phyloP scores from a whole-genome alignment of 495 filamentous ascomycete species.

The Polyplosphaeria fusca region DNA sequence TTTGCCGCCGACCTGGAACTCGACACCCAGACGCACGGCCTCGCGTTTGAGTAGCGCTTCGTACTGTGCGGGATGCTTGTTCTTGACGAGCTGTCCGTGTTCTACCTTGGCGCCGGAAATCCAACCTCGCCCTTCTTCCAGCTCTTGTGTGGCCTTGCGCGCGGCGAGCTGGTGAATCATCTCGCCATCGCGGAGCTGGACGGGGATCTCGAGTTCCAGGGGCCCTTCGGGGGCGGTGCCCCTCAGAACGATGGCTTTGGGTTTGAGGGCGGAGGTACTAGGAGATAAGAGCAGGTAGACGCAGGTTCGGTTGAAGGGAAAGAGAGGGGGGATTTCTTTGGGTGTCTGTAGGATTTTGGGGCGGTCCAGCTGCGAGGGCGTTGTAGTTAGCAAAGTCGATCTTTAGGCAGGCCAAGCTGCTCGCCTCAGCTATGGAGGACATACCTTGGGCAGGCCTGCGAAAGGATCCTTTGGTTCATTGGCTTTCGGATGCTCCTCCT shows the following conservation, averaged over 20 bases:
- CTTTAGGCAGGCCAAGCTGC: too few relatives aligned
- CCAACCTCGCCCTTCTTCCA: conserved; percentile 70
- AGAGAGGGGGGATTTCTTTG: conserved; percentile 58
- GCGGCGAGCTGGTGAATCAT: conserved; percentile 69
- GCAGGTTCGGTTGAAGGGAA: conserved; percentile 57
- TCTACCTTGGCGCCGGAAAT: conserved; percentile 49
- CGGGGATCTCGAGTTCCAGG: conserved; percentile 58
- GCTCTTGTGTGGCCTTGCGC: conserved; percentile 60
- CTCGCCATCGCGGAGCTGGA: conserved; percentile 48
- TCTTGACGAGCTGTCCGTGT: conserved; percentile 47
- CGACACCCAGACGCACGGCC: conserved; percentile 58
- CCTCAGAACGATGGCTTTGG: conserved; percentile 55
- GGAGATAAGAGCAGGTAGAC: conserved; percentile 62
- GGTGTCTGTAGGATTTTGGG: conserved; percentile 63
- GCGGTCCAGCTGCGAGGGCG: conserved; percentile 43
- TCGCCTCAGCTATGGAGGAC: too few relatives aligned
- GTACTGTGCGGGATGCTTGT: conserved; percentile 48
- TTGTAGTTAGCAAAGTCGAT: too few relatives aligned
- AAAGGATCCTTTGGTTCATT: conserved; percentile 37
- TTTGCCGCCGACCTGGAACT: conserved; percentile 63
- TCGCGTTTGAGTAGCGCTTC: conserved; percentile 58
- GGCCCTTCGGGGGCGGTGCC: conserved; percentile 54
- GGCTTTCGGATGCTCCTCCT: conserved; percentile 36
- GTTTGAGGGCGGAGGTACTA: conserved; percentile 43
- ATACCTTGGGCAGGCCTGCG: conserved; percentile 49